Base-by-base conservation (phyloP, 768 basidiomycete genomes). In the Paxillus ammoniavirescens region DNA sequence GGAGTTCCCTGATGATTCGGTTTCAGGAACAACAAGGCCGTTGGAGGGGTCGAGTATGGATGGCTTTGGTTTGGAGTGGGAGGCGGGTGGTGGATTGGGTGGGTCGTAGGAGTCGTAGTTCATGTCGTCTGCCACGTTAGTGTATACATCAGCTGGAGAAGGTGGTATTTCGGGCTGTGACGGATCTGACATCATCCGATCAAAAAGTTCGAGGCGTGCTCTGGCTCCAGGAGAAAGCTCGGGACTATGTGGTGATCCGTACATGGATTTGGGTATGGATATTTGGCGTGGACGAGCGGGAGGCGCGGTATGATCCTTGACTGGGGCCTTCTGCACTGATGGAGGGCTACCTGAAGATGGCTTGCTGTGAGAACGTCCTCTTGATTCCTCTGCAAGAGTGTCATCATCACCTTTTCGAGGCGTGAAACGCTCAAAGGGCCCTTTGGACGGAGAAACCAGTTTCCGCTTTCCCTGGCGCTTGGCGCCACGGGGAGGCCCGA, bases 1-100 rank as follows among this genome's bases (percentile, higher is more conserved):
- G 9, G 56, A 66, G 18, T 52, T 59, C 17, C 56, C 55, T 3
- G 71, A 70, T 1, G 59, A 67, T 33, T 71, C 65, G 0, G 71
- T 71, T 47, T 69, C 70, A 3, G 71, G 70, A 4, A 71, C 67
- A 23, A 68, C n/a, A 31, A 65, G 59, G 14, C 55, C 60, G 13
- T 67, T 62, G 5, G 55, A 43, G 2, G 49, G 56, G 28, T 26
- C 43, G 18, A 2, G 21, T 45, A 55, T 57, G 4, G 57, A 2
- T n/a, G 0, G 42, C 38, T 57, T 53, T 14, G 26, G 1, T 40
- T 54, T 43, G 5, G 55, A 21, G 7, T 40, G 49, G 8, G 55
- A 37, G 42, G 46, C 15, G 12, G 37, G 52, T 10, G 51, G 55
- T 38, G 30, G 56, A 26, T 1, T 51, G 15, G 52, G 48, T 7